Evolutionary conservation across 148 eudicot genomes (phyloP).

Genomic region (Drosera capensis): DNA sequence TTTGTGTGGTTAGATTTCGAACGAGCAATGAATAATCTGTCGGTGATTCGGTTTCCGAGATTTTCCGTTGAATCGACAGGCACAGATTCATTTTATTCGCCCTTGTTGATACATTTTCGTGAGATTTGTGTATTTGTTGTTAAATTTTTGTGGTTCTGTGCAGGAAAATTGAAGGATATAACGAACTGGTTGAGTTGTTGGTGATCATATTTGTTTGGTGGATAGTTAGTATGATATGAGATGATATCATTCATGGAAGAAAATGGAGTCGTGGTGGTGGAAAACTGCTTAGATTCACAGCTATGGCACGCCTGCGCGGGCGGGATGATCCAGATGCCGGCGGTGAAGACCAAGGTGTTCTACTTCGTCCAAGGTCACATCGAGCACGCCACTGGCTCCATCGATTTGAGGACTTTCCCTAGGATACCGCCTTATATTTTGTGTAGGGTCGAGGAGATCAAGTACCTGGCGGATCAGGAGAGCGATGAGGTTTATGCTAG

Average conservation of each 20-base stretch:
- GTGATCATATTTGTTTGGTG: too few species aligned
- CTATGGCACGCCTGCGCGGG: slow-evolving; percentile 61
- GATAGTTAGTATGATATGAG: background rate
- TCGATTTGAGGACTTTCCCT: slow-evolving; percentile 21
- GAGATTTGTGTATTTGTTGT: too few species aligned
- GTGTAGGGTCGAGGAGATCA: slow-evolving; percentile 24
- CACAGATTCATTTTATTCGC: too few species aligned
- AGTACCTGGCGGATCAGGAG: slow-evolving; percentile 33
- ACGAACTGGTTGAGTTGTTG: too few species aligned
- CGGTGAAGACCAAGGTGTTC: slow-evolving; percentile 26
- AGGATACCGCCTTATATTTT: slow-evolving; percentile 23
- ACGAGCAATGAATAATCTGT: too few species aligned
- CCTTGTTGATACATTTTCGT: too few species aligned
- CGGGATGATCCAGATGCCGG: slow-evolving; percentile 46
- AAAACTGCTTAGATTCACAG: slow-evolving; percentile 30
- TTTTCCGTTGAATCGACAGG: too few species aligned
- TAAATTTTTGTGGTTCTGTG: too few species aligned
- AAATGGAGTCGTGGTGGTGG: slow-evolving; percentile 15
- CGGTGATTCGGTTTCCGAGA: too few species aligned
- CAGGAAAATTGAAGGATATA: too few species aligned
- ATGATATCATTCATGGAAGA: background rate
- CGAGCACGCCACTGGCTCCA: slow-evolving; percentile 25
- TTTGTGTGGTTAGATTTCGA: too few species aligned
- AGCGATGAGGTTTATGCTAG: slow-evolving; percentile 40
- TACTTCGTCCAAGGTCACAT: slow-evolving; percentile 53